phyloP scores from a whole-genome alignment of 495 filamentous ascomycete species.

The Penicillium manginii region DNA sequence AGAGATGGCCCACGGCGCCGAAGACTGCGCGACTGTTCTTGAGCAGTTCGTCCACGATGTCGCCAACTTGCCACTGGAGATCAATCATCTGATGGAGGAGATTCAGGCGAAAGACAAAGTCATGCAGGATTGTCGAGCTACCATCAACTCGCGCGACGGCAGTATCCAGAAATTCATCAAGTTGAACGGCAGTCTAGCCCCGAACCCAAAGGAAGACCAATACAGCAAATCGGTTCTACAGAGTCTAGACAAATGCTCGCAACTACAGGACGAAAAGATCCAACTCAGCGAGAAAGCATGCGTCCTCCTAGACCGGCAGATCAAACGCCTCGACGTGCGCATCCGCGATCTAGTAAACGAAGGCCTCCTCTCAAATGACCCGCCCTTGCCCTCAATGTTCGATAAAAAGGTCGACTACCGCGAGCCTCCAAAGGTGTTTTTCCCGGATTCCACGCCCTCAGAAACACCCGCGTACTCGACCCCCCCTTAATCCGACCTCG shows the following conservation, averaged over 20 bases:
- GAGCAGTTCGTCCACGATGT: constrained; percentile 92
- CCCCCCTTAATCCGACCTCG: constrained; percentile 45
- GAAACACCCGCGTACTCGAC: constrained; percentile 43
- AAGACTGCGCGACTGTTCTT: constrained; percentile 87
- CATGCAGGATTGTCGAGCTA: constrained; percentile 71
- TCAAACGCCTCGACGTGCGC: constrained; percentile 83
- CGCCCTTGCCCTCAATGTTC: constrained; percentile 78
- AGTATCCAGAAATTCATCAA: constrained; percentile 92
- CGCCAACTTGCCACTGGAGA: constrained; percentile 89
- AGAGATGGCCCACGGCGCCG: constrained; percentile 47
- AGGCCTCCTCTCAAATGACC: constrained; percentile 75
- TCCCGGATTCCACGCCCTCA: constrained; percentile 48
- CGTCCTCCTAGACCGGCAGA: constrained; percentile 81
- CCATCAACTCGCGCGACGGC: constrained; percentile 76
- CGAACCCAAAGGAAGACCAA: constrained; percentile 85
- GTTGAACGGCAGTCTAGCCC: constrained; percentile 73
- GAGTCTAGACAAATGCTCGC: constrained; percentile 70
- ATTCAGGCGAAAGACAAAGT: constrained; percentile 86
- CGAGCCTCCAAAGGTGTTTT: constrained; percentile 57
- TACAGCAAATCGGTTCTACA: constrained; percentile 71
- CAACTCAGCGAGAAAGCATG: constrained; percentile 76
- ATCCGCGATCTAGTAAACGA: constrained; percentile 83
- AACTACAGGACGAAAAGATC: constrained; percentile 87
- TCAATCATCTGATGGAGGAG: constrained; percentile 91
- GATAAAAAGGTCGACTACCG: constrained; percentile 60